These are phyloP conservation scores for Citeromyces matritensis DNA, from an alignment of 805 yeast genomes.

Conservation along the genomic window DNA sequence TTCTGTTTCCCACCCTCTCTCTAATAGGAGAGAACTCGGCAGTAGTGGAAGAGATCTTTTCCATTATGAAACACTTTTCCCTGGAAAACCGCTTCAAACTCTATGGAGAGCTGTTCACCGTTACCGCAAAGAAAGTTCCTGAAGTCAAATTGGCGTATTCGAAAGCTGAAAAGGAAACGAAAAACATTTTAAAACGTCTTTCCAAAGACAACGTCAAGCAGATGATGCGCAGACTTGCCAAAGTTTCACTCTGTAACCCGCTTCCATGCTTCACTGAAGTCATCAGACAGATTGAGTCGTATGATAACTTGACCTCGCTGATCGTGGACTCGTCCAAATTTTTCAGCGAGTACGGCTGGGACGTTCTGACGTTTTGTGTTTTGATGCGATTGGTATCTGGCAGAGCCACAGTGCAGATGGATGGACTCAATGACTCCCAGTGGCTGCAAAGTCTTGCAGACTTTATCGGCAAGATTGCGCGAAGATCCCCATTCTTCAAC, in stretches of 20 bases:
- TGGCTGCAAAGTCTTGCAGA: constrained; percentile 80
- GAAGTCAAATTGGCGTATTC: constrained; percentile 43
- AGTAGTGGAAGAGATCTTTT: constrained; percentile 43
- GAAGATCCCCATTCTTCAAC: constrained; percentile 36
- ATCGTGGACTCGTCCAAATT: constrained; percentile 67
- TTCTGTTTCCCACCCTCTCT: constrained; percentile 47
- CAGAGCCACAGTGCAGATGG: constrained; percentile 52
- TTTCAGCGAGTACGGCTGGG: constrained; percentile 74
- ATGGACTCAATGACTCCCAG: constrained; percentile 66
- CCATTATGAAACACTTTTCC: constrained; percentile 35
- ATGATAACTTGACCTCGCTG: constrained; percentile 69
- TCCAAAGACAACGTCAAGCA: constrained; percentile 65
- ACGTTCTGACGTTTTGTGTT: constrained; percentile 60
- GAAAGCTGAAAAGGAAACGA: constrained; percentile 66
- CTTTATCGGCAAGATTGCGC: constrained; percentile 63
- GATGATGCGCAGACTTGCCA: constrained; percentile 61
- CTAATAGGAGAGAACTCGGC: constrained; percentile 41
- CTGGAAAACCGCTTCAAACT: constrained; percentile 55
- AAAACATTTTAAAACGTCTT: constrained; percentile 61
- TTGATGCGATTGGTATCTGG: constrained; percentile 56
- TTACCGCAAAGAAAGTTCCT: constrained; percentile 37
- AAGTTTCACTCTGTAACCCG: constrained; percentile 64
- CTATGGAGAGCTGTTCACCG: constrained; percentile 64
- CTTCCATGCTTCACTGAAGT: constrained; percentile 59
- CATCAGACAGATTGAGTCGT: constrained; percentile 77